Percentiles rank a stretch among this genome's conserved stretches.
Conservation (phyloP, 2,329 filamentous ascomycete genomes). For the Colletotrichum lini region DNA sequence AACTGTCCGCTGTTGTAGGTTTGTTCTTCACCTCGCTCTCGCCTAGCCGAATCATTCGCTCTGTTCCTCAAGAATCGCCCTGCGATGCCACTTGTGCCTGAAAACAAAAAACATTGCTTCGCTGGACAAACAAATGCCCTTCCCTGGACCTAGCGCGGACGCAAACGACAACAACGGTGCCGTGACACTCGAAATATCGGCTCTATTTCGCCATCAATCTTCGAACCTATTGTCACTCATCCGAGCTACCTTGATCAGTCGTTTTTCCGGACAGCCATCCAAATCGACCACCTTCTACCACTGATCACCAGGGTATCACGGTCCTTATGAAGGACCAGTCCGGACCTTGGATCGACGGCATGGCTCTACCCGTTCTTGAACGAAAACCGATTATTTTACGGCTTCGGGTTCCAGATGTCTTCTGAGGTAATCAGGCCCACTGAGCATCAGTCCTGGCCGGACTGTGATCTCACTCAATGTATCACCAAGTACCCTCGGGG, state of each 20-base stretch:
- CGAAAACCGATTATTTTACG: neutral
- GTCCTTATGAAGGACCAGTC: neutral
- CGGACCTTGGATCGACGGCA: neutral
- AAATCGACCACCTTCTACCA: neutral
- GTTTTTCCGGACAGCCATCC: neutral
- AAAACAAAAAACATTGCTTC: slow-evolving; percentile 32
- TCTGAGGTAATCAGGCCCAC: slow-evolving; percentile 5
- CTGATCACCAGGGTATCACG: neutral
- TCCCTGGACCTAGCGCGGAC: slow-evolving; percentile 3
- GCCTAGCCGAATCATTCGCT: neutral
- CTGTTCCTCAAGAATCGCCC: neutral
- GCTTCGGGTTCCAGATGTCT: too few species aligned
- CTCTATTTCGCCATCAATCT: neutral
- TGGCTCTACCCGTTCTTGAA: neutral
- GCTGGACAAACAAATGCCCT: slow-evolving; percentile 26
- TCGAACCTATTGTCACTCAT: neutral
- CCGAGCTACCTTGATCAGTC: neutral
- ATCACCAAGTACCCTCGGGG: slow-evolving; percentile 19
- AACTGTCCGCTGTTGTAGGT: neutral
- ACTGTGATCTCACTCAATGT: slow-evolving; percentile 18
- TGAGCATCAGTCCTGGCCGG: neutral
- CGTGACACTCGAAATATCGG: slow-evolving; percentile 3
- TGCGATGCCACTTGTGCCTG: neutral
- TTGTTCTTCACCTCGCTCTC: neutral
- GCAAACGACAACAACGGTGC: slow-evolving; percentile 19